A percentile compares a stretch with the other conserved stretches of the same genome.
These are phyloP conservation scores for Rosa multiflora DNA, from an alignment of 306 rosid genomes.

Conservation along the genomic window DNA sequence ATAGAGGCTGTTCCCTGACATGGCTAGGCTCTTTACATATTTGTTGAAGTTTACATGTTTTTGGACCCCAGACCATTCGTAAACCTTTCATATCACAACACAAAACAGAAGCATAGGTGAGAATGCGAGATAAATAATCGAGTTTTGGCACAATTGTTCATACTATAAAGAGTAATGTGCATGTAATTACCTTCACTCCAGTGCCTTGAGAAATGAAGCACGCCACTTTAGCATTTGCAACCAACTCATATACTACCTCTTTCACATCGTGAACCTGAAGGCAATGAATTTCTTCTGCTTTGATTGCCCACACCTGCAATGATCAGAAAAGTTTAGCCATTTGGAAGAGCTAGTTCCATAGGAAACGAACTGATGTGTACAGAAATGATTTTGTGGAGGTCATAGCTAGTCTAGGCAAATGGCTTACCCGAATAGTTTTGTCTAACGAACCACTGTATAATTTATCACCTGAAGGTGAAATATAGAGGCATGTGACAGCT, in stretches of 20 bases:
- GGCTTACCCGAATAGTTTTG: conserved; percentile 82
- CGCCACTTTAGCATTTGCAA: conserved; percentile 59
- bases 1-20: conserved; percentile 62
- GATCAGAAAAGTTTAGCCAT: neutral
- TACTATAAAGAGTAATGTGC: conserved; percentile 24
- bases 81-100: conserved; percentile 50
- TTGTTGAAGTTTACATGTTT: conserved; percentile 79
- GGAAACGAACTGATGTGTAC: neutral
- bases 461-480: conserved; percentile 49
- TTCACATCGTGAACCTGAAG: conserved; percentile 68
- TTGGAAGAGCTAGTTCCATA: neutral
- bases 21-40: conserved; percentile 70
- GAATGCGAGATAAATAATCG: neutral
- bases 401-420: neutral
- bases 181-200: conserved; percentile 58
- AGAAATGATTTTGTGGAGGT: neutral
- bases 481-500: conserved; percentile 72
- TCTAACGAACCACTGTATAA: conserved; percentile 84
- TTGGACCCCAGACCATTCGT: conserved; percentile 58
- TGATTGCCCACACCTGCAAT: conserved; percentile 68
- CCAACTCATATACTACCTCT: conserved; percentile 69
- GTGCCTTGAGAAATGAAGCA: conserved; percentile 81
- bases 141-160: conserved; percentile 10
- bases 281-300: conserved; percentile 67
- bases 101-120: neutral